These are phyloP conservation scores for Penicillium canariense DNA, from an alignment of 495 filamentous ascomycete species.

Conservation along the genomic window DNA sequence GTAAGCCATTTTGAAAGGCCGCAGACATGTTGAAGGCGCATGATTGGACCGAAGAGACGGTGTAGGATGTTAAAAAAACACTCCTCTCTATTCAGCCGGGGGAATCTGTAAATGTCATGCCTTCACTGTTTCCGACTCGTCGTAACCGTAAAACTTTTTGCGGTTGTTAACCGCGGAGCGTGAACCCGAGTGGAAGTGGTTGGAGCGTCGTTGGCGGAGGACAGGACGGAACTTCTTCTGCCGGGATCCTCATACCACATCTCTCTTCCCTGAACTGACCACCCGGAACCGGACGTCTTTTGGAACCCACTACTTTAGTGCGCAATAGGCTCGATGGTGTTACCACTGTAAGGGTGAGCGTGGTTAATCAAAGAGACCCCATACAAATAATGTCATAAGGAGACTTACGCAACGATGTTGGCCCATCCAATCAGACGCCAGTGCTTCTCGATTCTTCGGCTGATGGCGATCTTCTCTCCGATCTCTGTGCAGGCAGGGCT, in stretches of 20 bases:
- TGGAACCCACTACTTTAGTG: slow-evolving; percentile 34
- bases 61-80: slow-evolving; percentile 13
- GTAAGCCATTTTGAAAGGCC: neutral
- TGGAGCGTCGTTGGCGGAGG: slow-evolving; percentile 9
- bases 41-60: slow-evolving; percentile 14
- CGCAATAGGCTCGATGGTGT: slow-evolving; percentile 52
- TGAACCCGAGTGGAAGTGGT: slow-evolving; percentile 17
- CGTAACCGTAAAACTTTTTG: slow-evolving; percentile 36
- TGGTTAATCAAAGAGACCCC: slow-evolving; percentile 12
- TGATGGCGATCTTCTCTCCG: slow-evolving; percentile 96
- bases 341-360: slow-evolving; percentile 38
- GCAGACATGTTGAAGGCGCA: slow-evolving; percentile 11
- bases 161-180: slow-evolving; percentile 18
- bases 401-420: slow-evolving; percentile 74
- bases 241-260: slow-evolving; percentile 8
- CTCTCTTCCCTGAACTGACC: slow-evolving; percentile 5
- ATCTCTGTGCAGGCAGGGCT: slow-evolving; percentile 89
- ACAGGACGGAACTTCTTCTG: slow-evolving; percentile 1
- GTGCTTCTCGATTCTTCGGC: slow-evolving; percentile 96
- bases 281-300: slow-evolving; percentile 20
- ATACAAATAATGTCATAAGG: neutral
- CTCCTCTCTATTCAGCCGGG: slow-evolving; percentile 28
- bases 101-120: slow-evolving; percentile 34
- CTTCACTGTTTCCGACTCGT: slow-evolving; percentile 34
- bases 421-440: slow-evolving; percentile 99